Percentiles rank a stretch among this genome's conserved stretches.
phyloP scores from a whole-genome alignment of 2,329 filamentous ascomycete species.

The Trichoderma koningii region DNA sequence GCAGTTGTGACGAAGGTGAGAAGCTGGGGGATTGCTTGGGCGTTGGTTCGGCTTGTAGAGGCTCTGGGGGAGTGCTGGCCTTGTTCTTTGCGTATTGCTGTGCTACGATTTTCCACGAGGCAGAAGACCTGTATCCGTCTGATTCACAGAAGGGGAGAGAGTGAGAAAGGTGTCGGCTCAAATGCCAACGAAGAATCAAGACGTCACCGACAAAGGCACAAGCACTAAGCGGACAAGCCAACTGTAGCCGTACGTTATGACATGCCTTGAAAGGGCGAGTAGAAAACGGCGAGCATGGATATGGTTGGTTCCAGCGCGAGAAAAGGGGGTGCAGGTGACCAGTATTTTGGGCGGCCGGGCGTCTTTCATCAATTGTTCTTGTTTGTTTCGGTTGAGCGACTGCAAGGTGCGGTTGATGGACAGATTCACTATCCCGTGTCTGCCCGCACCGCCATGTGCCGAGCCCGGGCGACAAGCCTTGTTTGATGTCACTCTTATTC shows the following conservation, averaged over 20 bases:
- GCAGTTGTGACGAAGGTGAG: not conserved
- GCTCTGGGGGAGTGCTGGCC: not conserved
- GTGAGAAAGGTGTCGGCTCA: not conserved
- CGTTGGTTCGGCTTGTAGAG: not conserved
- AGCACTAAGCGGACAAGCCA: no score
- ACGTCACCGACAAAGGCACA: not conserved
- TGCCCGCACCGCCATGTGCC: conserved; percentile 24
- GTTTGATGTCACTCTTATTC: not conserved
- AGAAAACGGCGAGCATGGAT: not conserved
- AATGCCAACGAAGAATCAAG: not conserved
- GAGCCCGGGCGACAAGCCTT: not conserved
- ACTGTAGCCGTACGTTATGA: not conserved
- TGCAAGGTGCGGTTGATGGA: no score
- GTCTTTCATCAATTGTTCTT: no score
- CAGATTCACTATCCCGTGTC: not conserved
- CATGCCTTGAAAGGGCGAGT: not conserved
- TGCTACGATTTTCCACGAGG: no score
- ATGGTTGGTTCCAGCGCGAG: not conserved
- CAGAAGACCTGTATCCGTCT: no score
- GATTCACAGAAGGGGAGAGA: no score
- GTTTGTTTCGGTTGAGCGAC: no score
- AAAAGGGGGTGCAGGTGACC: conserved; percentile 3
- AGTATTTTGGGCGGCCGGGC: not conserved
- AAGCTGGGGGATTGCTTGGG: not conserved
- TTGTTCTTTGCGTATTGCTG: no score